A percentile compares a stretch with the other conserved stretches of the same genome.
These are phyloP conservation scores for Pholiota microspora DNA, from an alignment of 768 basidiomycete species.

Conservation along the genomic window DNA sequence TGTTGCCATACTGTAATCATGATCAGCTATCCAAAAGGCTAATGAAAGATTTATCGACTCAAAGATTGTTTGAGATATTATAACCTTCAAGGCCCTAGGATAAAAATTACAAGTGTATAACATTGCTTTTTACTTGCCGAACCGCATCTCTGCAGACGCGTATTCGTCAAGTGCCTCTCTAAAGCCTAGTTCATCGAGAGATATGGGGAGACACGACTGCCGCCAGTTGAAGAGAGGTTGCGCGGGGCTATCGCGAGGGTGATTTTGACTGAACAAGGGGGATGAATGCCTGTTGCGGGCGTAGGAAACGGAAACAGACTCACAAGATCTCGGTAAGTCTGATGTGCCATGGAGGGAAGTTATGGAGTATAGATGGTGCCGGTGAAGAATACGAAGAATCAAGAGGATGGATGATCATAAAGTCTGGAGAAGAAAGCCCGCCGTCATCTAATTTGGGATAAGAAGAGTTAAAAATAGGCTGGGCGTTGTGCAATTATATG, in stretches of 20 bases:
- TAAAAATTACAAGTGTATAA: slow-evolving; percentile 7
- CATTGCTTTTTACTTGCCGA: slow-evolving; percentile 60
- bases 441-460: slow-evolving; percentile 37
- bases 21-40: not conserved
- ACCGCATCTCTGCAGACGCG: slow-evolving; percentile 70
- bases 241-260: slow-evolving; percentile 14
- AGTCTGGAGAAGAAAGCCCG: slow-evolving; percentile 66
- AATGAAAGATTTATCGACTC: not conserved
- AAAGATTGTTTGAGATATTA: not conserved
- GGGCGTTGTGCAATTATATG: not conserved
- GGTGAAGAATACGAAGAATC: slow-evolving; percentile 32
- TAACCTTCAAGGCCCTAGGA: not conserved
- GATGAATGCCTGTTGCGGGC: slow-evolving; percentile 7
- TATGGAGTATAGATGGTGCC: slow-evolving; percentile 62
- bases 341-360: slow-evolving; percentile 87
- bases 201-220: slow-evolving; percentile 15
- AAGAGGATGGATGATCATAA: slow-evolving; percentile 72
- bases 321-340: slow-evolving; percentile 78
- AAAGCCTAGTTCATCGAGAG: slow-evolving; percentile 56
- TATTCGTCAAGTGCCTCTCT: slow-evolving; percentile 73
- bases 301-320: not conserved
- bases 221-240: slow-evolving; percentile 11
- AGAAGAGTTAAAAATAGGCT: not conserved
- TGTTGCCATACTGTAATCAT: not conserved
- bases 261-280: slow-evolving; percentile 27